Base-by-base conservation (phyloP, 2,329 filamentous ascomycete genomes). In the Phyllosticta citriasiana region DNA sequence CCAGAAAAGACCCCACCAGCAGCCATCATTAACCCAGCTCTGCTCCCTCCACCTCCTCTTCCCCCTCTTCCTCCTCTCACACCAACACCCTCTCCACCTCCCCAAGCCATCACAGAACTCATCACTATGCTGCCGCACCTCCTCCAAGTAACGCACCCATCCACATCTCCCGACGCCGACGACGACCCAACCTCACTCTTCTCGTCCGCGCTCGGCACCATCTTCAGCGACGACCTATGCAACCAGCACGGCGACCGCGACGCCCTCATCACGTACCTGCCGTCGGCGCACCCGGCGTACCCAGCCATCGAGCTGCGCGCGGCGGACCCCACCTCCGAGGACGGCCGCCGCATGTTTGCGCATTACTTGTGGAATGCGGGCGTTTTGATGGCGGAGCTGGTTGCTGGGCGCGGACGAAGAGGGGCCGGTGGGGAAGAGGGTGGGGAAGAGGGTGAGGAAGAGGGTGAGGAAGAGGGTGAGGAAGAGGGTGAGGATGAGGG, bases 281-380 rank as follows among this genome's bases (percentile, higher is more conserved):
- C 59, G 55, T 53, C 74, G 22, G 84, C 79, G 55, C 58, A 61
- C 4, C 61, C 55, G 9, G 65, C 66, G 50, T 66, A 35, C 47
- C 16, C 67, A 0, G 66, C 73, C 8, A 65, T 79, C n/a, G 73
- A 77, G 59, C 66, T 80, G 50, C 64, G 63, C 6, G 72, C 74
- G 1, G 76, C 77, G 7, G 74, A 79, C 65, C 66, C 84, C 74
- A 70, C 75, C 33, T 76, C 72, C 33, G 82, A 85, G 60, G 73
- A 78, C 30, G 81, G 84, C 66, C 75, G 85, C 57, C 71, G 73
- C 22, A 79, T 89, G 53, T 90, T 89, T 69, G 84, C 84, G 64
- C 87, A 91, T 69, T 89, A 86, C 71, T 73, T 90, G 26, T 91
- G 87, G 87, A 91, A 91, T 72, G 79, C 86, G 6, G 76, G 77